Evolutionary conservation across 169 alveolate genomes (phyloP).

Genomic region (Plasmodium falciparum): DNA sequence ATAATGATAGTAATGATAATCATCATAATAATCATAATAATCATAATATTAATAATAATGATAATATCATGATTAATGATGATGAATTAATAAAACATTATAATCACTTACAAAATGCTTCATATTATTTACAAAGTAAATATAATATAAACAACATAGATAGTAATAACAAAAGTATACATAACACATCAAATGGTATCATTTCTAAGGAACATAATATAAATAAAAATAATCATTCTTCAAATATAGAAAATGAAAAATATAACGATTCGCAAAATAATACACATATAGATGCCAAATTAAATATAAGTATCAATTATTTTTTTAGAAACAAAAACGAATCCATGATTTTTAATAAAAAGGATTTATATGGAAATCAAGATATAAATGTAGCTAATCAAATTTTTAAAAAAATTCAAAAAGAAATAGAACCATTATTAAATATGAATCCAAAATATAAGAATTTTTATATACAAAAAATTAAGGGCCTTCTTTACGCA

Average conservation of each 20-base stretch:
- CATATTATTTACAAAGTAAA: slow-evolving; percentile 16
- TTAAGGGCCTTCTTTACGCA: slow-evolving; percentile 59
- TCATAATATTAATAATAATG: not conserved
- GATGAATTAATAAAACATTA: slow-evolving; percentile 60
- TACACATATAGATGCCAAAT: slow-evolving; percentile 4
- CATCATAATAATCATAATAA: not conserved
- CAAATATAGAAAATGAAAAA: too few species aligned
- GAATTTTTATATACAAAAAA: slow-evolving; percentile 70
- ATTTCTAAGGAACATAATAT: not conserved
- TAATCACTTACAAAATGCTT: slow-evolving; percentile 55
- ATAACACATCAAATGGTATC: not conserved
- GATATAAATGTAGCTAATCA: slow-evolving; percentile 58
- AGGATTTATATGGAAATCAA: slow-evolving; percentile 75
- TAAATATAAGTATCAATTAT: slow-evolving; percentile 70
- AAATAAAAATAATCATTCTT: not conserved
- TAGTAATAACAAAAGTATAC: not conserved
- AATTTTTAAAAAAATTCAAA: slow-evolving; percentile 69
- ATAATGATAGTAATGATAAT: too few species aligned
- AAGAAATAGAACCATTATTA: slow-evolving; percentile 43
- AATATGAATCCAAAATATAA: slow-evolving; percentile 38
- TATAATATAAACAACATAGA: slow-evolving; percentile 6
- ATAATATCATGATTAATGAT: not conserved
- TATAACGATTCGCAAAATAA: too few species aligned
- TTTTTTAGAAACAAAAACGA: slow-evolving; percentile 73
- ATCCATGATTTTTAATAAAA: slow-evolving; percentile 32